Evolutionary conservation across 805 yeast genomes (phyloP), one percentile per base, ranked within the genome.

Genomic region (Wickerhamiella azyma): DNA sequence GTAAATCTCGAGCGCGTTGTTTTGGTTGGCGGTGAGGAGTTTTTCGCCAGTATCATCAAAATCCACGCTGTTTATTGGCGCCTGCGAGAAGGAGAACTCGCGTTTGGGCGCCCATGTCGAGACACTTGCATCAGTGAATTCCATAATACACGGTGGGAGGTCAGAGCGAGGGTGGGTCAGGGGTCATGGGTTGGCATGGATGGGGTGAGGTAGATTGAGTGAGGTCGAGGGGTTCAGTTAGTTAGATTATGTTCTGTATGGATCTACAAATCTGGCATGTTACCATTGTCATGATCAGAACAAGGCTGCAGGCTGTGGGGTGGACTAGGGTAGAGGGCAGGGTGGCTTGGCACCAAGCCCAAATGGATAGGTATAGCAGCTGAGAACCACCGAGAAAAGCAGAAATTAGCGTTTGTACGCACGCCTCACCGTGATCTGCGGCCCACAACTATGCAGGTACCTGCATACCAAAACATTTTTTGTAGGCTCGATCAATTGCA

Each of bases 41-140:
- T 68, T 81, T 52, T 79, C 81, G 4, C 97, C 97, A 8, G 81
- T 68, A 54, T 82, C 92, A 59, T 86, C 94, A 58, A 77, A 89
- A 56, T 81, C 86, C 5, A 68, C 37, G 33, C 69, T 63, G 9
- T 68, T 65, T 14, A 66, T 59, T 30, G 52, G 48, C 9, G 65
- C 48, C 16, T 50, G 39, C n/a, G 47, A 43, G 24, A 14, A 37
- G 11, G 33, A 19, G 8, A 46, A 41, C 37, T 49, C 43, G 19
- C 33, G 33, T 16, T 47, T 46, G 10, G 53, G 53, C 11, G 33
- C 41, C 38, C 42, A 46, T 4, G 41, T 26, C 21, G 43, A 17
- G 43, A 46, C 41, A 26, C 30, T 32, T 19, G 24, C 29, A 32
- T 41, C 44, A 8, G 44, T 33, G 21, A 41, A 41, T 29, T 41